Base-by-base conservation (phyloP, 1,284 basidiomycete species). In the Sporisorium exsertum region DNA sequence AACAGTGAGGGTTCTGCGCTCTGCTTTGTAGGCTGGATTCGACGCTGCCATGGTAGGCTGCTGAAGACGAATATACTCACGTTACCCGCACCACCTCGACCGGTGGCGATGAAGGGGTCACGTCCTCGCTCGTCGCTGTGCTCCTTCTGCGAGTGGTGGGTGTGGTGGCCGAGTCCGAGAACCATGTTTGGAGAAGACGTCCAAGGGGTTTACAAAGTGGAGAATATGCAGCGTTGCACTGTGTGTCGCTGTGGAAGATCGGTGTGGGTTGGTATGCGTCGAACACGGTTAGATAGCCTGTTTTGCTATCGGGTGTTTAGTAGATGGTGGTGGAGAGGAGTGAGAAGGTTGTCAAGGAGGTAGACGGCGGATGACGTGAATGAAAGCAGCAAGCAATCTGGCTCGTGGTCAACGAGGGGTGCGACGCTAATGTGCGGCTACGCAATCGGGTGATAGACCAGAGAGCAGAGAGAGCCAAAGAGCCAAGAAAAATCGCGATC, bases 41-140 rank as follows among this genome's bases (percentile, higher is more conserved):
- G n/a, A n/a, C n/a, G n/a, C n/a, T n/a, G n/a, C n/a, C n/a, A n/a
- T n/a, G n/a, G n/a, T n/a, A n/a, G 6, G n/a, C 29, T 32, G 29
- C 5, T 10, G 29, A 35, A 9, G 13, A 15, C 35, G 32, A 18
- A n/a, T 13, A 15, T 32, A 81, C 80, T 70, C 58, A 83, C 80
- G 68, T 83, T 83, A 40, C 81, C 81, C 16, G 79, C 80, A 51
- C 81, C 81, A 40, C 81, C 81, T 45, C 81, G 73, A 49, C 81
- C 81, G 20, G 81, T 80, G 35, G 80, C 74, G 53, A 74, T 72
- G 59, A 81, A 66, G 37, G 76, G 70, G 50, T 72, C 78, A 42
- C 81, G 80, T 13, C 81, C 81, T 47, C 79, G 79, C 61, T 68
- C 63, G 46, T 73, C 72, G 52, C 49, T 27, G n/a, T 60, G 53